These are phyloP conservation scores for Diaporthe velutina DNA, from an alignment of 2,329 filamentous ascomycete genomes.

Conservation along the genomic window DNA sequence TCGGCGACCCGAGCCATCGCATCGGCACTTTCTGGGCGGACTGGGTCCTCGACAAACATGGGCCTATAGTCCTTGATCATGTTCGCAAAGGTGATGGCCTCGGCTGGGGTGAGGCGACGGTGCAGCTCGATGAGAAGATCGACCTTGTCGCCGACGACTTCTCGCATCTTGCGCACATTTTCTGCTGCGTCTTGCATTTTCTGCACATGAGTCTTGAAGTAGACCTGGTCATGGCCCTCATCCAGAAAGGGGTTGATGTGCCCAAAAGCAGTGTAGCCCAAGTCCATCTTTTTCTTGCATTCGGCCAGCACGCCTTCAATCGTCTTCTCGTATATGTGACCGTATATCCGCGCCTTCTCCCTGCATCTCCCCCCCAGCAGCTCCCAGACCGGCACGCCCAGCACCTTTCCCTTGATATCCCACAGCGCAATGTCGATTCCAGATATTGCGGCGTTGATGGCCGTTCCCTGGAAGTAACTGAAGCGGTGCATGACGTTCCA, in stretches of 20 bases:
- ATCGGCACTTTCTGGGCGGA: background rate
- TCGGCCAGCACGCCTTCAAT: slow-evolving; percentile 12
- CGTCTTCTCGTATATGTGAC: slow-evolving; percentile 8
- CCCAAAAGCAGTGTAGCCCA: background rate
- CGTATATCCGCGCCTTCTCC: slow-evolving; percentile 1
- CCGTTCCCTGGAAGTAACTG: slow-evolving; percentile 11
- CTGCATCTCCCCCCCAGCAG: background rate
- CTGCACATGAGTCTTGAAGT: slow-evolving; percentile 12
- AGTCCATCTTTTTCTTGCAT: background rate
- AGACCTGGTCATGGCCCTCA: slow-evolving; percentile 6
- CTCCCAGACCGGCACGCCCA: slow-evolving; percentile 1
- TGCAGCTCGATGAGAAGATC: slow-evolving; percentile 13
- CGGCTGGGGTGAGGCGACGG: background rate
- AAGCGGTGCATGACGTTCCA: slow-evolving; percentile 7
- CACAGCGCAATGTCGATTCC: slow-evolving; percentile 5
- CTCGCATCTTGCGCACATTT: slow-evolving; percentile 10
- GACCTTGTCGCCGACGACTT: slow-evolving; percentile 7
- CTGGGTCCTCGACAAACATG: slow-evolving; percentile 6
- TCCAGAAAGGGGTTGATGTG: slow-evolving; percentile 9
- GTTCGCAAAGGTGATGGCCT: slow-evolving; percentile 1
- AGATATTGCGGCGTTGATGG: slow-evolving; percentile 3
- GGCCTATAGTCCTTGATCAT: slow-evolving; percentile 18
- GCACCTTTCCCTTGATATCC: slow-evolving; percentile 10
- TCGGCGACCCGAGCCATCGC: slow-evolving; percentile 1
- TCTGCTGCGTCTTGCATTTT: slow-evolving; percentile 17